phyloP scores from a whole-genome alignment of 73 alveolate species.

The Paramecium octaurelia region DNA sequence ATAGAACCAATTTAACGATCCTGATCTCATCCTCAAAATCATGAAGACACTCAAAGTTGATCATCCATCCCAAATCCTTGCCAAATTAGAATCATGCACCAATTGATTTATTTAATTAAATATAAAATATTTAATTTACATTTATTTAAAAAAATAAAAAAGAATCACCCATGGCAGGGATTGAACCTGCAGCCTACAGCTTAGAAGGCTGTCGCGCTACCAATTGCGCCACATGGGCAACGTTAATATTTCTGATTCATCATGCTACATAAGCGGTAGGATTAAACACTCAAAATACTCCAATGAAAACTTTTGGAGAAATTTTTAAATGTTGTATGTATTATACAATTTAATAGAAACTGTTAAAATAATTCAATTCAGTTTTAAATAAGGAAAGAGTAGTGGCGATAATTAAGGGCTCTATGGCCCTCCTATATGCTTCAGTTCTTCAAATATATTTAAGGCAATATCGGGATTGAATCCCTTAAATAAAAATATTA shows the following conservation, averaged over 20 bases:
- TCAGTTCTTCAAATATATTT: background rate
- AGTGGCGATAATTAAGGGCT: background rate
- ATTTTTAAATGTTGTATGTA: background rate
- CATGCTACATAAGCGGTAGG: background rate
- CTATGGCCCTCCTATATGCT: background rate
- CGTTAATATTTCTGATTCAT: background rate
- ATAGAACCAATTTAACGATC: background rate
- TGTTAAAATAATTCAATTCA: background rate
- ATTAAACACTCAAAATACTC: background rate
- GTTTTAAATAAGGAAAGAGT: background rate
- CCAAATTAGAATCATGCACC: background rate
- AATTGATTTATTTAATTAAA: background rate
- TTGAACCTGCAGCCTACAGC: slow-evolving; percentile 57
- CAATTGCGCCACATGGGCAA: slow-evolving; percentile 58
- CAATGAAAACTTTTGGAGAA: background rate
- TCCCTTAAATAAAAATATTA: background rate
- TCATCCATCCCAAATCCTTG: background rate
- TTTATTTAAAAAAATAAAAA: background rate
- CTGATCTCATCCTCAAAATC: background rate
- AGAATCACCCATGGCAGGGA: slow-evolving; percentile 56
- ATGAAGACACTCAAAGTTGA: background rate
- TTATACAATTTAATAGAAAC: background rate
- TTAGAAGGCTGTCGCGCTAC: slow-evolving; percentile 58
- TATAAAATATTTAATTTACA: background rate
- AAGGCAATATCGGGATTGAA: background rate